Conservation (phyloP, 2,329 filamentous ascomycete genomes). For the Amylocarpus encephaloides region DNA sequence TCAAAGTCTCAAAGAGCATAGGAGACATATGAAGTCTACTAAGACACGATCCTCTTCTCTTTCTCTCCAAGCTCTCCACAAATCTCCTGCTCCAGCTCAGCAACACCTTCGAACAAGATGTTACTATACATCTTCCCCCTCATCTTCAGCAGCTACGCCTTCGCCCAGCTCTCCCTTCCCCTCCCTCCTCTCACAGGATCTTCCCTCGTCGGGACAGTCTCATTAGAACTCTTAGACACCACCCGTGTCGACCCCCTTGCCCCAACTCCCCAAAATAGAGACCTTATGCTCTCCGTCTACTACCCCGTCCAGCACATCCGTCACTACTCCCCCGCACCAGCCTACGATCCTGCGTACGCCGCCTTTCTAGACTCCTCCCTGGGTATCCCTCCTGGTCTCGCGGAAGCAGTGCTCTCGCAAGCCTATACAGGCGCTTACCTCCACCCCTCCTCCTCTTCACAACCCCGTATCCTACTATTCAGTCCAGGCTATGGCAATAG, state of each 20-base stretch:
- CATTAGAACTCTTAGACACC: conserved; percentile 17
- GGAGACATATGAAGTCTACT: no score
- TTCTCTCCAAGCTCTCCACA: no score
- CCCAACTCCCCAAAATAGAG: conserved; percentile 14
- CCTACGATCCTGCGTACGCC: conserved; percentile 28
- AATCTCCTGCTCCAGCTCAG: no score
- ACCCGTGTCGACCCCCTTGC: conserved; percentile 23
- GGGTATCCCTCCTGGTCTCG: conserved; percentile 24
- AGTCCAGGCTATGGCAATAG: conserved; percentile 25
- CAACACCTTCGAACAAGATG: neutral
- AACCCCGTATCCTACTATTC: conserved; percentile 27
- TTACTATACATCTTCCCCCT: neutral
- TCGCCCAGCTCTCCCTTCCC: neutral
- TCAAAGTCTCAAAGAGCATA: no score
- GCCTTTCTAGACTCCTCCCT: conserved; percentile 14
- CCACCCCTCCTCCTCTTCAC: neutral
- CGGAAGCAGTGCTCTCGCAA: conserved; percentile 22
- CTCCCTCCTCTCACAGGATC: conserved; percentile 18
- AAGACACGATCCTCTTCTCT: no score
- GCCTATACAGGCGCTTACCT: conserved; percentile 8
- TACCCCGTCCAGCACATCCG: conserved; percentile 18
- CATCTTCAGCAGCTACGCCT: neutral
- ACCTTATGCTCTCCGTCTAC: conserved; percentile 28
- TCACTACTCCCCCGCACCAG: conserved; percentile 12
- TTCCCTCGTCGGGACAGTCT: conserved; percentile 12